These are phyloP conservation scores for Phytophthora sansomeana DNA, from an alignment of 352 stramenopile genomes.

Conservation along the genomic window DNA sequence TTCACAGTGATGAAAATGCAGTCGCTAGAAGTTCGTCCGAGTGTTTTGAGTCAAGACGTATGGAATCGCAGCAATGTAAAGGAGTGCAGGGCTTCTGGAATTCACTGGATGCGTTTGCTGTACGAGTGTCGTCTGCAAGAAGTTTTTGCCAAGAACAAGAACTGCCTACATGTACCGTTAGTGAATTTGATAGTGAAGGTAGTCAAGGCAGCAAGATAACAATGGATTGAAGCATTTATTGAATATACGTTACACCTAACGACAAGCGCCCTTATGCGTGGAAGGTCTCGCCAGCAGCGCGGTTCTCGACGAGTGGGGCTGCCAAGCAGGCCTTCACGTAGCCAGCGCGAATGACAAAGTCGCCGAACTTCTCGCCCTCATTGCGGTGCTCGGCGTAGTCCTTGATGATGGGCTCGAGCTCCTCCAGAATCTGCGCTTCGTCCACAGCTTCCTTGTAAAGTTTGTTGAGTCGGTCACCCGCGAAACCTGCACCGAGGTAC, in stretches of 20 bases:
- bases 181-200: too few relatives aligned
- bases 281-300: constrained; percentile 73
- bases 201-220: too few relatives aligned
- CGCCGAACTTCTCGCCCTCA: constrained; percentile 80
- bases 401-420: constrained; percentile 80
- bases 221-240: constrained; percentile 13
- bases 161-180: too few relatives aligned
- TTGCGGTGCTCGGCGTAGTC: constrained; percentile 76
- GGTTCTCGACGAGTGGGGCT: constrained; percentile 66
- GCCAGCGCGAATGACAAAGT: constrained; percentile 82
- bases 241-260: constrained; percentile 21
- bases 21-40: too few relatives aligned
- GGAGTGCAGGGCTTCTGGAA: background rate
- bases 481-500: constrained; percentile 93
- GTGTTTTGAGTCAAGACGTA: background rate
- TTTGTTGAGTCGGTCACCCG: constrained; percentile 82
- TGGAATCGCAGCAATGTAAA: constrained; percentile 11
- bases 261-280: constrained; percentile 44
- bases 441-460: constrained; percentile 84
- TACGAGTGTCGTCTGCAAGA: background rate
- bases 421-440: constrained; percentile 78
- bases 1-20: background rate
- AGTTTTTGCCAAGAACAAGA: too few relatives aligned
- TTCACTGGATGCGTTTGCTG: too few relatives aligned
- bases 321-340: constrained; percentile 78